Percentiles rank a stretch among this genome's conserved stretches.
These are phyloP conservation scores for Coelastrella sp. DNA, from an alignment of 139 green algal genomes.

Conservation along the genomic window DNA sequence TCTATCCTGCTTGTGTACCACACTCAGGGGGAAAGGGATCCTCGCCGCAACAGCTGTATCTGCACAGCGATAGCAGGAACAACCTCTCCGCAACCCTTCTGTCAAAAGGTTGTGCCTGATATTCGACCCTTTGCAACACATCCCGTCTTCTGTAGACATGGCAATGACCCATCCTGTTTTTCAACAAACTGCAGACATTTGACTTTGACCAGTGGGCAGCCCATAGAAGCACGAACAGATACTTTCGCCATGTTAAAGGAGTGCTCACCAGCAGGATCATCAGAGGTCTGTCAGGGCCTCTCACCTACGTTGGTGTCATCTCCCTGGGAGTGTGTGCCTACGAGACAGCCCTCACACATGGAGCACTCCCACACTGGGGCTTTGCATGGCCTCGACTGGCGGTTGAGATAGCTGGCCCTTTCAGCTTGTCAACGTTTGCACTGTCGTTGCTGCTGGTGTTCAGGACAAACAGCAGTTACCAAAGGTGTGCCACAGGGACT, in stretches of 20 bases:
- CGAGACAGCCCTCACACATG: neutral
- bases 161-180: too few species aligned
- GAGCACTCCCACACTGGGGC: neutral
- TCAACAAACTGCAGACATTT: neutral
- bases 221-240: neutral
- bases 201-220: slow-evolving; percentile 3
- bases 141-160: too few species aligned
- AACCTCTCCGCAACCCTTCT: too few species aligned
- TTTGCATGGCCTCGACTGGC: neutral
- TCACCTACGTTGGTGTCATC: neutral
- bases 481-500: neutral
- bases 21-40: too few species aligned
- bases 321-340: neutral
- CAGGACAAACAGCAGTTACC: slow-evolving; percentile 56
- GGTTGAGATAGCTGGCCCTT: neutral
- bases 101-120: too few species aligned
- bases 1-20: too few species aligned
- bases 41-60: too few species aligned
- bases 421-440: slow-evolving; percentile 11
- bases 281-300: neutral
- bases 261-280: slow-evolving; percentile 12
- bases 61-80: too few species aligned
- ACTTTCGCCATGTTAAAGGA: slow-evolving; percentile 14
- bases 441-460: slow-evolving; percentile 75
- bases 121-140: too few species aligned